Evolutionary conservation across 2,329 filamentous ascomycete species (phyloP).

Genomic region (Aureobasidium subglaciale): DNA sequence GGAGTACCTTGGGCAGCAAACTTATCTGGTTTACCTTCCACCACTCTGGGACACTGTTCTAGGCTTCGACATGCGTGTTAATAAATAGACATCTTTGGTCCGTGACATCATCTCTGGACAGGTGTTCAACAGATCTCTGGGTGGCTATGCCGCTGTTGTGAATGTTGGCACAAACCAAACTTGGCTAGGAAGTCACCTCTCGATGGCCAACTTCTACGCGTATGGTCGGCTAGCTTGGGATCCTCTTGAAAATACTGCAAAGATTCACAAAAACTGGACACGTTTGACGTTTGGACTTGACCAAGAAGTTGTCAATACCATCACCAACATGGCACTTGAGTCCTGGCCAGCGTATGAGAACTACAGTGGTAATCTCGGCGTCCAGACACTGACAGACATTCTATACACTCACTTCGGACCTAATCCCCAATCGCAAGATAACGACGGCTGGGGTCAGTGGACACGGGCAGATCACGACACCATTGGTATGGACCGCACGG

Average conservation of each 20-base stretch:
- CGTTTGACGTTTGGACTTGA: slow-evolving; percentile 57
- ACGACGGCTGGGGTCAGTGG: slow-evolving; percentile 66
- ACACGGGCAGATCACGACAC: slow-evolving; percentile 53
- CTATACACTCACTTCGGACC: slow-evolving; percentile 61
- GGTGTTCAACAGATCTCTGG: slow-evolving; percentile 49
- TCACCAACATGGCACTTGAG: slow-evolving; percentile 57
- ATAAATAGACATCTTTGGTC: slow-evolving; percentile 49
- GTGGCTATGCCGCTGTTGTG: slow-evolving; percentile 59
- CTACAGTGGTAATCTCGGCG: slow-evolving; percentile 62
- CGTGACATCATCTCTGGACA: slow-evolving; percentile 55
- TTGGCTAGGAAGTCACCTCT: slow-evolving; percentile 62
- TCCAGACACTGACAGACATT: slow-evolving; percentile 64
- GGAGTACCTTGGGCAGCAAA: slow-evolving; percentile 66
- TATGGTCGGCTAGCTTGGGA: slow-evolving; percentile 63
- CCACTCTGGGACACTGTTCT: slow-evolving; percentile 63
- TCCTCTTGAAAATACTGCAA: slow-evolving; percentile 42
- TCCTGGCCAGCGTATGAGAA: slow-evolving; percentile 67
- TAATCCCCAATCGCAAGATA: slow-evolving; percentile 58
- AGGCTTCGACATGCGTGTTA: slow-evolving; percentile 59
- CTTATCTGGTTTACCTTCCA: slow-evolving; percentile 60
- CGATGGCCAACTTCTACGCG: slow-evolving; percentile 66
- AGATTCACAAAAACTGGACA: slow-evolving; percentile 59
- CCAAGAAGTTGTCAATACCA: slow-evolving; percentile 47
- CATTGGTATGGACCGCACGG: slow-evolving; percentile 67
- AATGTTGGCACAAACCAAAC: slow-evolving; percentile 60